A percentile compares a stretch with the other conserved stretches of the same genome.
Conservation (phyloP, 2,329 filamentous ascomycete species). For the Diaporthe batatas region DNA sequence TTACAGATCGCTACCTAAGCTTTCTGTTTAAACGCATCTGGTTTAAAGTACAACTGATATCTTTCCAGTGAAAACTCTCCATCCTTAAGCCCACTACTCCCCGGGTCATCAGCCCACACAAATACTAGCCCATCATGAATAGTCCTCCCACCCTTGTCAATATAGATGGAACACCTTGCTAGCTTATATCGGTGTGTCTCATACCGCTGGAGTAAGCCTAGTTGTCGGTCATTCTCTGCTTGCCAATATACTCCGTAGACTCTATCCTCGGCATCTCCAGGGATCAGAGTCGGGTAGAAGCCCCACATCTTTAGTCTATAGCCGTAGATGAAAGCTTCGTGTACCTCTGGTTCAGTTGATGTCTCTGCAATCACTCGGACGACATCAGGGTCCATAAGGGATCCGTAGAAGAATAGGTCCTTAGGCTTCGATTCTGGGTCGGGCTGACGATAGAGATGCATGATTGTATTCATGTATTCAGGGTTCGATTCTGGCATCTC, state of each 20-base stretch:
- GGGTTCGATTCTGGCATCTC: not conserved
- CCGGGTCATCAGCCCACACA: constrained; percentile 12
- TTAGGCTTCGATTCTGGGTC: constrained; percentile 1
- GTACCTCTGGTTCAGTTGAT: not conserved
- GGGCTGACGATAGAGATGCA: not conserved
- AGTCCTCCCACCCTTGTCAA: not conserved
- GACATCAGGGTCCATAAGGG: constrained; percentile 23
- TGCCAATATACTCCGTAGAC: constrained; percentile 22
- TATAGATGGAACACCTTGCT: not conserved
- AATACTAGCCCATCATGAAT: constrained; percentile 7
- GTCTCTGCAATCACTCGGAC: not conserved
- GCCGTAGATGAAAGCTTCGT: constrained; percentile 9
- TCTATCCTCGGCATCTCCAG: not conserved
- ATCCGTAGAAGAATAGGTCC: constrained; percentile 26
- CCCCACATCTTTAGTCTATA: constrained; percentile 25
- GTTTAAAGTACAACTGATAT: constrained; percentile 28
- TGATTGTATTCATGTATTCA: constrained; percentile 3
- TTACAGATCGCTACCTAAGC: not conserved
- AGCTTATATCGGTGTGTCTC: constrained; percentile 20
- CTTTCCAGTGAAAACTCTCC: constrained; percentile 13
- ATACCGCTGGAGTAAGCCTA: constrained; percentile 14
- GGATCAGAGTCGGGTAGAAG: constrained; percentile 9
- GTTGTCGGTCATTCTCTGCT: constrained; percentile 13
- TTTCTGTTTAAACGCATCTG: constrained; percentile 11
- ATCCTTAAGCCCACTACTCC: constrained; percentile 14